A percentile compares a stretch with the other conserved stretches of the same genome.
Evolutionary conservation across 805 yeast genomes (phyloP).

Genomic region (Teunomyces gatunensis): DNA sequence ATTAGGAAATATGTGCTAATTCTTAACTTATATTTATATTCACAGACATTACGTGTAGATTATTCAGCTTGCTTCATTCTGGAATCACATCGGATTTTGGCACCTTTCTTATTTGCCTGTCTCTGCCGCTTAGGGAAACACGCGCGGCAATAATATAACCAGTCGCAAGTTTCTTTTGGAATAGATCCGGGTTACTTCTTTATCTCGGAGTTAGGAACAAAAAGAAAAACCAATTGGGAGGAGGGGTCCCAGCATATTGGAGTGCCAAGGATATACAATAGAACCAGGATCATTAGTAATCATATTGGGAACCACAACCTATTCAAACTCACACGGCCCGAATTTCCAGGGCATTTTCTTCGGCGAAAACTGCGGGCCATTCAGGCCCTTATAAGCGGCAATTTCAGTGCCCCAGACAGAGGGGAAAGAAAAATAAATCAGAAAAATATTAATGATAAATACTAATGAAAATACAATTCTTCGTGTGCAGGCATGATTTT

Average conservation of each 20-base stretch:
- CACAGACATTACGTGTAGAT: neutral
- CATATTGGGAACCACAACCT: neutral
- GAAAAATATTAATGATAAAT: neutral
- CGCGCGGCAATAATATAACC: neutral
- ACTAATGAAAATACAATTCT: neutral
- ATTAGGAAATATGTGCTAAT: neutral
- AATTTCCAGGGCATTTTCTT: no score
- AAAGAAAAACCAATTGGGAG: neutral
- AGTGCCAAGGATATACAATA: neutral
- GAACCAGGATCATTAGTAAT: neutral
- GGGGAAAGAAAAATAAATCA: no score
- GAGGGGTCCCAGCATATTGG: no score
- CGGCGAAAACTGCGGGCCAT: no score
- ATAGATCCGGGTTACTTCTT: neutral
- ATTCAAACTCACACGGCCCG: no score
- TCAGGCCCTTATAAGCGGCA: no score
- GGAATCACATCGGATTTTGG: neutral
- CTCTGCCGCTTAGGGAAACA: neutral
- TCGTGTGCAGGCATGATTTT: neutral
- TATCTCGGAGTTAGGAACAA: neutral
- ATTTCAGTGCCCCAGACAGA: no score
- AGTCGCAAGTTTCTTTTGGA: neutral
- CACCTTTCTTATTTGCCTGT: neutral
- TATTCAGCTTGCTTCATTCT: neutral
- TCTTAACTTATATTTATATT: neutral